A percentile compares a stretch with the other conserved stretches of the same genome.
Conservation (phyloP, 495 filamentous ascomycete species). For the Xylaria grammica region DNA sequence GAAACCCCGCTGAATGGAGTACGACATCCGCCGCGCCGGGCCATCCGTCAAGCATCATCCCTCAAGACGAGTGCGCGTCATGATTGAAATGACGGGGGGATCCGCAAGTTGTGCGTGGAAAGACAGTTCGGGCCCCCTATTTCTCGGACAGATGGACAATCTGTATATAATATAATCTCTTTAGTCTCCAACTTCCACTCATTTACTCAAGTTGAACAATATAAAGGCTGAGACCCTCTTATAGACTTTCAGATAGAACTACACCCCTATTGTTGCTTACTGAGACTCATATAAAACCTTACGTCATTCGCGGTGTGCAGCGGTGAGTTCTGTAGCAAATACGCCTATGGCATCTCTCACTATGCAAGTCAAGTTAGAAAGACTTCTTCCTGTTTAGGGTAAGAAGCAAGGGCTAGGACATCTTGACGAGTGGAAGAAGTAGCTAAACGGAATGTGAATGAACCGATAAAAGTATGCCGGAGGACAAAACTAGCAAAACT, state of each 20-base stretch:
- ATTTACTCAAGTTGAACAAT: too few species aligned
- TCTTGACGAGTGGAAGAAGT: neutral
- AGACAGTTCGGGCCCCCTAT: too few species aligned
- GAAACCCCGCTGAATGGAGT: too few species aligned
- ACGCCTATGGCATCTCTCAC: slow-evolving; percentile 19
- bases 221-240: neutral
- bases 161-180: too few species aligned
- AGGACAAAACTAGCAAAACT: slow-evolving; percentile 49
- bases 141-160: too few species aligned
- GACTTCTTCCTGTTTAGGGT: neutral
- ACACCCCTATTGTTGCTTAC: too few species aligned
- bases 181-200: too few species aligned
- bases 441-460: neutral
- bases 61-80: neutral
- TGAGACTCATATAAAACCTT: too few species aligned
- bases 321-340: slow-evolving; percentile 10
- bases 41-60: neutral
- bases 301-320: neutral
- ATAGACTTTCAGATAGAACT: neutral
- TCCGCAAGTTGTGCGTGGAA: too few species aligned
- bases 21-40: too few species aligned
- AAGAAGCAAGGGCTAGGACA: too few species aligned
- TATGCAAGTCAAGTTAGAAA: neutral
- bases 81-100: too few species aligned
- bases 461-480: neutral